A percentile compares a stretch with the other conserved stretches of the same genome.
Conservation (phyloP, 768 basidiomycete species). For the Macrocybe gigantea region DNA sequence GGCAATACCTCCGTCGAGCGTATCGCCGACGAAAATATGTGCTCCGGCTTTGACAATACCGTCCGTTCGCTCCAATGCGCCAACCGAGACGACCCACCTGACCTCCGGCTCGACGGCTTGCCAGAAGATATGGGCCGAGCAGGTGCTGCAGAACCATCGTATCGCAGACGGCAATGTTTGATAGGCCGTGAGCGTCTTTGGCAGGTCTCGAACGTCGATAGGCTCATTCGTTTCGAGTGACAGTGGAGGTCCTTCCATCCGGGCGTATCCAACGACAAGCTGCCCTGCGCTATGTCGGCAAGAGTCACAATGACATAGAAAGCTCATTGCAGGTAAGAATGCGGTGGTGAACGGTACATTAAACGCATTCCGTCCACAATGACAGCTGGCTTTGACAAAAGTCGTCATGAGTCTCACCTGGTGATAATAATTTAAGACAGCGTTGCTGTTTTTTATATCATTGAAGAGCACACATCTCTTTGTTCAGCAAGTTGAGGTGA, state of each 20-base stretch:
- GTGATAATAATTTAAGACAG: too few species aligned
- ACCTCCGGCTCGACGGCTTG: slow-evolving; percentile 1
- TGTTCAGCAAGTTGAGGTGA: too few species aligned
- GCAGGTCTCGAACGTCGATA: slow-evolving; percentile 2
- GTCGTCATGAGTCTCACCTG: slow-evolving; percentile 5
- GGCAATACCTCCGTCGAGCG: slow-evolving; percentile 14
- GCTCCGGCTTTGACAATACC: slow-evolving; percentile 5
- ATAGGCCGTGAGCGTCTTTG: slow-evolving; percentile 9
- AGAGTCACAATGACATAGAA: slow-evolving; percentile 22
- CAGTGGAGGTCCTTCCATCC: slow-evolving; percentile 10
- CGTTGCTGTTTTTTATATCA: slow-evolving; percentile 1
- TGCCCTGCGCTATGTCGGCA: slow-evolving; percentile 24
- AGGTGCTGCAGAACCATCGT: slow-evolving; percentile 12
- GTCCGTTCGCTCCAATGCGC: slow-evolving; percentile 9
- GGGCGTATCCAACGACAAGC: slow-evolving; percentile 10
- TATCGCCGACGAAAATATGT: slow-evolving; percentile 13
- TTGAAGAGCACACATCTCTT: too few species aligned
- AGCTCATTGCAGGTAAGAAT: slow-evolving; percentile 12
- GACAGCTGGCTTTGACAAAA: slow-evolving; percentile 19
- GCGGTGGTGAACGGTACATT: slow-evolving; percentile 12
- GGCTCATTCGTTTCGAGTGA: slow-evolving; percentile 5
- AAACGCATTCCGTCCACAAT: slow-evolving; percentile 18
- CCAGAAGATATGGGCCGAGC: slow-evolving; percentile 14
- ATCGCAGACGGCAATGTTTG: slow-evolving; percentile 6
- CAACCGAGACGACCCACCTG: slow-evolving; percentile 9